Evolutionary conservation across 2,329 filamentous ascomycete species (phyloP).

Genomic region (Emergomyces orientalis): DNA sequence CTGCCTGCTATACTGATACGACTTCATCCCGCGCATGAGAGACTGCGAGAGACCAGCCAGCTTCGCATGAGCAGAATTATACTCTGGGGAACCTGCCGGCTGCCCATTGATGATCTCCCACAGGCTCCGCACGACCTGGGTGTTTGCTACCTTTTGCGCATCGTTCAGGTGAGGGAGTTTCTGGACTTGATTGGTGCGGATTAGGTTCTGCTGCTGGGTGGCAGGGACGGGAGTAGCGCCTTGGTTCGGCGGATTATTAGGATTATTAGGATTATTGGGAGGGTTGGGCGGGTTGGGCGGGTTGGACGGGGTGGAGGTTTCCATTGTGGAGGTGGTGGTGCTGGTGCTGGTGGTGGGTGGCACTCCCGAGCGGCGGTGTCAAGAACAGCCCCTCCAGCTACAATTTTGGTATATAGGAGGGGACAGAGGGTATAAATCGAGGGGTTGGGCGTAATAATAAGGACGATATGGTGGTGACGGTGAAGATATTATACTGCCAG

Average conservation of each 20-base stretch:
- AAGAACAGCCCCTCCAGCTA: not conserved
- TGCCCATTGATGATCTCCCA: constrained; percentile 46
- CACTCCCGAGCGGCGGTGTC: not conserved
- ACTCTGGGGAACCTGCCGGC: constrained; percentile 41
- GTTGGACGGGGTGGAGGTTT: not conserved
- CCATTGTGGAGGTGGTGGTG: not conserved
- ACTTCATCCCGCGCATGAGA: constrained; percentile 44
- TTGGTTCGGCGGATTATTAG: constrained; percentile 11
- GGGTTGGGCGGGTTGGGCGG: not conserved
- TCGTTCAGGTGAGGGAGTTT: constrained; percentile 46
- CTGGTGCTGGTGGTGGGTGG: not conserved
- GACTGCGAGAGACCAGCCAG: constrained; percentile 43
- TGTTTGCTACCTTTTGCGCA: constrained; percentile 48
- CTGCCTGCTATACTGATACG: constrained; percentile 30
- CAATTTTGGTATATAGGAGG: not conserved
- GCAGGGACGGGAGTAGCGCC: constrained; percentile 23
- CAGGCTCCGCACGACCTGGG: constrained; percentile 43
- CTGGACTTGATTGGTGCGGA: constrained; percentile 46
- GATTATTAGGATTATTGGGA: constrained; percentile 12
- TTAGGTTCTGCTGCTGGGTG: constrained; percentile 34
- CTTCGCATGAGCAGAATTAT: constrained; percentile 42
- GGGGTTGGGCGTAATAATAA: not conserved
- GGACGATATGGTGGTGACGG: not conserved
- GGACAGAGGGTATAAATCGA: not conserved
- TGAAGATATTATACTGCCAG: not conserved